phyloP scores from a whole-genome alignment of 305 asterid species.

The Plantago coronopus region DNA sequence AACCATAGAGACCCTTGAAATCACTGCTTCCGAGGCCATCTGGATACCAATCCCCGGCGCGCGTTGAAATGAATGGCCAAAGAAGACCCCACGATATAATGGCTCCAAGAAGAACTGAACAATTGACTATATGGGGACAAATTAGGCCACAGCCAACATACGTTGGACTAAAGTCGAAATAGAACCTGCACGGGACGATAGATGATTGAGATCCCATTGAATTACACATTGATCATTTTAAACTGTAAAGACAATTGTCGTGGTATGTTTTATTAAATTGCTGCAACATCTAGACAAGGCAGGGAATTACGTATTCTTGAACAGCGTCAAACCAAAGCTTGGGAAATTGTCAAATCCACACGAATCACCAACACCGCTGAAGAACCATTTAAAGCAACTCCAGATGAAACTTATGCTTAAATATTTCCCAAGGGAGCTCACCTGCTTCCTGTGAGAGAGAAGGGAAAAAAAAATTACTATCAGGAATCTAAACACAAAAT shows the following conservation, averaged over 20 bases:
- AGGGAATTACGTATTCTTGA: slow-evolving; percentile 68
- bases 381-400: slow-evolving; percentile 98
- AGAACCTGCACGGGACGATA: slow-evolving; percentile 62
- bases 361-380: slow-evolving; percentile 88
- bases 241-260: background rate
- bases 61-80: slow-evolving; percentile 79
- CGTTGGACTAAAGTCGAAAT: slow-evolving; percentile 93
- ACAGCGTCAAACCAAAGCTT: slow-evolving; percentile 70
- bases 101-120: slow-evolving; percentile 91
- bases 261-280: background rate
- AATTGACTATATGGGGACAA: slow-evolving; percentile 93
- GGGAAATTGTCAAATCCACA: slow-evolving; percentile 97
- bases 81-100: slow-evolving; percentile 93
- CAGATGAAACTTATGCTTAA: slow-evolving; percentile 86
- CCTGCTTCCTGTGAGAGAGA: slow-evolving; percentile 67
- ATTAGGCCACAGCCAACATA: slow-evolving; percentile 95
- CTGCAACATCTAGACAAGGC: slow-evolving; percentile 5
- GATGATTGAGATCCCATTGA: slow-evolving; percentile 24
- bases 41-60: slow-evolving; percentile 93
- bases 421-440: slow-evolving; percentile 77
- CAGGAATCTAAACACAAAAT: slow-evolving; percentile 14
- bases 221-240: background rate
- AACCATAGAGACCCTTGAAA: slow-evolving; percentile 91
- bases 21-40: slow-evolving; percentile 80
- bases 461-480: slow-evolving; percentile 3